Conservation (phyloP, 257 asterid species). For the Solanum piurae region DNA sequence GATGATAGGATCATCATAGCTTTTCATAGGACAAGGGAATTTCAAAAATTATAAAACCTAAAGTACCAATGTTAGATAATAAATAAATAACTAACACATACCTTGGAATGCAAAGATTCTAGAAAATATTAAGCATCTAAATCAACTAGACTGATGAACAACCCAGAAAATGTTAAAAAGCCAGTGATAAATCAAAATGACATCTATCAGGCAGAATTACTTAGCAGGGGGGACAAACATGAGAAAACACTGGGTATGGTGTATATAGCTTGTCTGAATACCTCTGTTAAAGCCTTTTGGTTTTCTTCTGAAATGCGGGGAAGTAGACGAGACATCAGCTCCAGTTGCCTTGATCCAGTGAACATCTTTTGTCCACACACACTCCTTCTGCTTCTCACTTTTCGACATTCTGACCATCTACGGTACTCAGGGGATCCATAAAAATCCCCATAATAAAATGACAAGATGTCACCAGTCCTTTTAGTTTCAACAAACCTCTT, state of each 20-base stretch:
- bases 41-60: not conserved
- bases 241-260: not conserved
- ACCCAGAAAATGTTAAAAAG: not conserved
- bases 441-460: constrained; percentile 54
- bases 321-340: constrained; percentile 43
- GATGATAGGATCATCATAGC: not conserved
- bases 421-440: constrained; percentile 35
- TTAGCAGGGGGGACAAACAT: not conserved
- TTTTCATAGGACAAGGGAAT: not conserved
- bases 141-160: not conserved
- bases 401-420: constrained; percentile 58
- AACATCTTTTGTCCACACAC: constrained; percentile 55
- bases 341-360: constrained; percentile 69
- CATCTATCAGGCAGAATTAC: not conserved
- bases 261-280: constrained; percentile 7
- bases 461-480: constrained; percentile 32
- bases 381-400: constrained; percentile 37
- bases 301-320: constrained; percentile 34
- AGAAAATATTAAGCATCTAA: not conserved
- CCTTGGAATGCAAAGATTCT: not conserved
- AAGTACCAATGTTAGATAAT: not conserved
- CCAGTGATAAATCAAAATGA: not conserved
- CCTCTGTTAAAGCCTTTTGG: constrained; percentile 41
- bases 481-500: constrained; percentile 41
- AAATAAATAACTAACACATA: not conserved